Evolutionary conservation across 2,329 filamentous ascomycete genomes (phyloP), one percentile per base, ranked within the genome.

Genomic region (Amphichorda felina): DNA sequence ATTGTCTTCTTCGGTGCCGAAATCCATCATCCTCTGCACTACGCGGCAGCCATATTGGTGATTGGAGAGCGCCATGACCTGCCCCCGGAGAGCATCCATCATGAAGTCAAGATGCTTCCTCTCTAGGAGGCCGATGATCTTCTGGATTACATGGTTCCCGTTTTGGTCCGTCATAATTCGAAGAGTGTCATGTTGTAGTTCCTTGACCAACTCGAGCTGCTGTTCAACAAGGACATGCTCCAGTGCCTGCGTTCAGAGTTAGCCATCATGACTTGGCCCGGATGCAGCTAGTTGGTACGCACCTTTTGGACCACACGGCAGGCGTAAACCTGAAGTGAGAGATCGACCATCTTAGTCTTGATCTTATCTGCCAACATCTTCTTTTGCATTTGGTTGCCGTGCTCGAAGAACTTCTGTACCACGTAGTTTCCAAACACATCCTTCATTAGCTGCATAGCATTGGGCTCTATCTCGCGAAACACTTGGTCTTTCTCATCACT

Each of bases 391-490:
- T 94, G 88, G 46, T 86, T 93, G 27, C 91, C 89, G 54, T 96
- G 86, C 54, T 96, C 89, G 42, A 96, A 95, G 53, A 96, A 79
- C 55, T 95, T 96, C 51, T 98, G 91, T 27, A 96, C 88, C 25
- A 98, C 91, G 51, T 96, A 98, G 56, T 98, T 98, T 36, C 91
- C 91, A 51, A 95, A 98, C 0, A 96, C 81, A 54, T 96, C 91
- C 31, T 81, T 89, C 86, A 94, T 95, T 33, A 98, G 64, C 50
- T 89, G 86, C 21, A 94, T 59, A 2, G 82, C 77, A 45, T 98
- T 91, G 1, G 78, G 74, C 46, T 83, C 73, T 31, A 98, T 86
- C 56, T 96, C 91, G 1, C 71, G 68, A 63, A 95, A 96, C 1
- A 96, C 74, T 38, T 79, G 79, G 22, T 94, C 85, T 59, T 95